Percentiles rank a stretch among this genome's conserved stretches.
phyloP scores from a whole-genome alignment of 1,139 yeast species.

The Scheffersomyces titani region DNA sequence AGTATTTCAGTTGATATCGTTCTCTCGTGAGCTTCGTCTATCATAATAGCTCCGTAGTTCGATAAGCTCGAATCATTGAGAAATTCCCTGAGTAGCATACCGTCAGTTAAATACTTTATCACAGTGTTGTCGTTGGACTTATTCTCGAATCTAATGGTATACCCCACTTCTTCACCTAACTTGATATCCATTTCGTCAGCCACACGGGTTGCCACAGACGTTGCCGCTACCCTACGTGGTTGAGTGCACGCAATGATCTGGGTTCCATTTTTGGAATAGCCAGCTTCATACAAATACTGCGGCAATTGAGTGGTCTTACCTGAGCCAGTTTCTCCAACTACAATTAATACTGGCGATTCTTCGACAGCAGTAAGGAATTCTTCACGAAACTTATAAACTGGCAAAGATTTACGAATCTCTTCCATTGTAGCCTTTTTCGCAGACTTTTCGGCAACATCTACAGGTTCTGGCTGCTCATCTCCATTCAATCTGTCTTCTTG shows the following conservation, averaged over 20 bases:
- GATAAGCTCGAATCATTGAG: slow-evolving; percentile 70
- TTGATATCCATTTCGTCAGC: slow-evolving; percentile 78
- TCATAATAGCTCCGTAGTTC: slow-evolving; percentile 78
- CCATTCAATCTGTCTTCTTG: slow-evolving; percentile 31
- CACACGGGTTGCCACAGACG: slow-evolving; percentile 88
- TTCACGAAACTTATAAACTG: slow-evolving; percentile 69
- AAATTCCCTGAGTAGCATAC: slow-evolving; percentile 87
- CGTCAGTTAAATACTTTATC: slow-evolving; percentile 90
- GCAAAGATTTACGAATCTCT: slow-evolving; percentile 63
- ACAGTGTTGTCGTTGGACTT: slow-evolving; percentile 61
- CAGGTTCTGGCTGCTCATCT: slow-evolving; percentile 25
- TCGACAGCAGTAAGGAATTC: slow-evolving; percentile 63
- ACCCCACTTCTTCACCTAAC: slow-evolving; percentile 83
- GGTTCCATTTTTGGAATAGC: slow-evolving; percentile 49
- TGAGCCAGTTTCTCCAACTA: slow-evolving; percentile 97
- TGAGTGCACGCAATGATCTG: slow-evolving; percentile 86
- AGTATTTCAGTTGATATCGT: slow-evolving; percentile 91
- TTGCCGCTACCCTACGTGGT: slow-evolving; percentile 95
- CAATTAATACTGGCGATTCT: slow-evolving; percentile 73
- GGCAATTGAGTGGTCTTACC: slow-evolving; percentile 97
- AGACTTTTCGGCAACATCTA: slow-evolving; percentile 24
- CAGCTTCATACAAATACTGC: slow-evolving; percentile 82
- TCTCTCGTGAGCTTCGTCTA: slow-evolving; percentile 97
- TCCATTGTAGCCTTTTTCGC: slow-evolving; percentile 38
- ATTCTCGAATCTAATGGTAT: slow-evolving; percentile 85